Conservation (phyloP, 495 filamentous ascomycete species). For the Neurospora hispaniola region DNA sequence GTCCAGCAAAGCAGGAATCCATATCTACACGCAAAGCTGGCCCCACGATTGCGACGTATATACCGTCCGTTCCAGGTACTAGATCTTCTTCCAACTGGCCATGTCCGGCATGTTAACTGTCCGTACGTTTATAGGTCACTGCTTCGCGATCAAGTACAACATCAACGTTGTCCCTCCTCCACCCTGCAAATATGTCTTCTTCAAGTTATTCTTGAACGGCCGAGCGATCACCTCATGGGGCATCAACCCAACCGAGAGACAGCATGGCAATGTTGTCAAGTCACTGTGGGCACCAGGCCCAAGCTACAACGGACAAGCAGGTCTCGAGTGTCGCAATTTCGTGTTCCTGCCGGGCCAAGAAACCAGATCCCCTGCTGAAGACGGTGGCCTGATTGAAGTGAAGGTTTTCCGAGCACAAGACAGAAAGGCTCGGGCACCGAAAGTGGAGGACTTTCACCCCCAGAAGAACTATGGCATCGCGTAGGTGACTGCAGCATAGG, state of each 20-base stretch:
- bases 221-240: conserved; percentile 38
- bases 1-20: conserved; percentile 8
- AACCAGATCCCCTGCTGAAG: conserved; percentile 27
- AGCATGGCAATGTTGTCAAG: conserved; percentile 27
- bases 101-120: neutral
- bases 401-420: conserved; percentile 36
- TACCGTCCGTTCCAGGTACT: conserved; percentile 38
- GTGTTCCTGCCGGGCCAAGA: conserved; percentile 29
- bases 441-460: conserved; percentile 24
- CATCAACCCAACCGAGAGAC: conserved; percentile 20
- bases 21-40: conserved; percentile 20
- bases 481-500: conserved; percentile 20
- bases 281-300: conserved; percentile 33
- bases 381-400: conserved; percentile 43
- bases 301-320: conserved; percentile 13
- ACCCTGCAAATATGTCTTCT: conserved; percentile 32
- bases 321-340: conserved; percentile 32
- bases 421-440: conserved; percentile 23
- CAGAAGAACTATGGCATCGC: conserved; percentile 36
- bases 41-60: conserved; percentile 36
- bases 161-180: conserved; percentile 18
- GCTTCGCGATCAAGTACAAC: conserved; percentile 35
- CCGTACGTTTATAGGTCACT: conserved; percentile 22
- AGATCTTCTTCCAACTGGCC: neutral
- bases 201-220: conserved; percentile 42